Base-by-base conservation (phyloP, 176 grass and related monocot genomes). In the Microstegium vimineum region DNA sequence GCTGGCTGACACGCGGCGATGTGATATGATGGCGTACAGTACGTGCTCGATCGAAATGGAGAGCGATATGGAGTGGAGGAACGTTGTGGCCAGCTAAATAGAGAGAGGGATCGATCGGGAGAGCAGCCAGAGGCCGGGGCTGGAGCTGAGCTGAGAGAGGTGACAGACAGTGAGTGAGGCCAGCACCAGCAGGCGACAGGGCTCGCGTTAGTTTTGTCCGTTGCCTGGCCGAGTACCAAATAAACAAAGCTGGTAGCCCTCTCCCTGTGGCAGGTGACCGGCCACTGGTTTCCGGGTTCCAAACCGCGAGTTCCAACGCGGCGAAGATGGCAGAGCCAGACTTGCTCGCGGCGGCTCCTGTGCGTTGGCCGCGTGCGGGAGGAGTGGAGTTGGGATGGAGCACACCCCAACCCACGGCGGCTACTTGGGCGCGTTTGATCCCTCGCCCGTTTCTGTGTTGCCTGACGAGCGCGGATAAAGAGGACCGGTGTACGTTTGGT, bases 221-320 rank as follows among this genome's bases (percentile, higher is more conserved):
- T 66, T 78, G 61, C 38, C 18, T 7, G 41, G 15, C 14, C 45
- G 25, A 20, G 75, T 2, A 62, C 2, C 20, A 41, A 41, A 62
- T 23, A 57, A 6, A 25, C 3, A 32, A 47, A 51, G 2, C 25
- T 42, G n/a, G n/a, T n/a, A 71, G 23, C 16, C 16, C 18, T 20
- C 36, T 2, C 66, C 4, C 36, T 62, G 54, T 69, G 41, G 60
- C 60, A 14, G 80, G 57, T 36, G 41, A 74, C 52, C 49, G 56
- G 57, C 51, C 52, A 62, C 28, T 5, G 56, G 41, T 51, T 15
- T n/a, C 15, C 6, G 13, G 43, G 34, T 13, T 67, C 60, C 69
- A 67, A 81, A 45, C 56, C 33, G 60, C 43, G 34, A 45, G 78
- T 86, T 25, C 77, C 77, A 47, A 57, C 25, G 68, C 46, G 34